Conservation (phyloP, 352 stramenopile species). For the Pythium grandisporangium region DNA sequence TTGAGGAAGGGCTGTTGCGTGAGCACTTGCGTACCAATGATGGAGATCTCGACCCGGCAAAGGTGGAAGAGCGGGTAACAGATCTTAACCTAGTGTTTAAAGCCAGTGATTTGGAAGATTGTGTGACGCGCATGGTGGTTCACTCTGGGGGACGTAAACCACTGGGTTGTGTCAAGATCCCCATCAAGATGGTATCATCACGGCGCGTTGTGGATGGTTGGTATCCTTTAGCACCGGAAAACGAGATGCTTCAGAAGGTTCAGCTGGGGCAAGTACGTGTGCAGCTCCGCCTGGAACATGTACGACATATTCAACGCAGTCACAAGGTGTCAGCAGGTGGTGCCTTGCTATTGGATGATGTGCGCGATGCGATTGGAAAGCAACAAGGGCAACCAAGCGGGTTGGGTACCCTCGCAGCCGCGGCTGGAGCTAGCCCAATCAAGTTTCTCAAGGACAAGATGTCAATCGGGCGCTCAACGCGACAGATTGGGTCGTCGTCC, state of each 20-base stretch:
- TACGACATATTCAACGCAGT: slow-evolving; percentile 23
- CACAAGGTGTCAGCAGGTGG: slow-evolving; percentile 23
- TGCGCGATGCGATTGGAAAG: slow-evolving; percentile 14
- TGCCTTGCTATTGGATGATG: slow-evolving; percentile 15
- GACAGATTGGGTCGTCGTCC: slow-evolving; percentile 1
- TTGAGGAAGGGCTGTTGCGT: slow-evolving; percentile 49
- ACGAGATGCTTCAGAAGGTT: slow-evolving; percentile 57
- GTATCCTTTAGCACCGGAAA: slow-evolving; percentile 51
- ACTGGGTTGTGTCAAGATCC: slow-evolving; percentile 54
- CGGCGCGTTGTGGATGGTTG: slow-evolving; percentile 52
- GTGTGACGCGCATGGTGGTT: slow-evolving; percentile 43
- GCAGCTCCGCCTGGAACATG: slow-evolving; percentile 26
- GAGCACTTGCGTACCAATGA: slow-evolving; percentile 43
- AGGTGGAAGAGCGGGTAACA: slow-evolving; percentile 44
- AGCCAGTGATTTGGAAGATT: slow-evolving; percentile 51
- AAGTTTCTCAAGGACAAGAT: slow-evolving; percentile 4
- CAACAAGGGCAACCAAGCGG: neutral
- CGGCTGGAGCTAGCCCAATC: neutral
- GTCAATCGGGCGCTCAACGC: neutral
- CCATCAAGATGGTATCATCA: slow-evolving; percentile 46
- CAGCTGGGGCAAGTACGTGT: slow-evolving; percentile 52
- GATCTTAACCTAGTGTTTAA: slow-evolving; percentile 64
- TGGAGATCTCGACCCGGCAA: slow-evolving; percentile 43
- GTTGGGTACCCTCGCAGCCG: too few relatives aligned
- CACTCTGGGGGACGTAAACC: slow-evolving; percentile 31